These are phyloP conservation scores for Psidium guajava DNA, from an alignment of 345 rosid genomes.

Conservation along the genomic window DNA sequence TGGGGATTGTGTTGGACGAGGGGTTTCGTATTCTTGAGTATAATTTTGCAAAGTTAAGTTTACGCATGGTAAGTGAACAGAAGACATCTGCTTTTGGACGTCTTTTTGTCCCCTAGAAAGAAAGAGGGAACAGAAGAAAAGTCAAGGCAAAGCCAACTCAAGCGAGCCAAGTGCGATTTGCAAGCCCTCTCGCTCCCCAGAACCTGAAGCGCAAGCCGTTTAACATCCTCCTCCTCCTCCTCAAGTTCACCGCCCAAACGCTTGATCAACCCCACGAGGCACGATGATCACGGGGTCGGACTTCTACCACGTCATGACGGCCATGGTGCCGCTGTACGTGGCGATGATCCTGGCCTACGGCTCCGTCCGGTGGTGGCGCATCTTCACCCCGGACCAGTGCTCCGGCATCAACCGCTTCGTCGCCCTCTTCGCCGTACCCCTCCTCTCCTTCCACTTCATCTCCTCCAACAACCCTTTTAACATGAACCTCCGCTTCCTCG, in stretches of 20 bases:
- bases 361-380: conserved; percentile 97
- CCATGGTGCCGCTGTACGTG: conserved; percentile 87
- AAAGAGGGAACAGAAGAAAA: neutral
- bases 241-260: neutral
- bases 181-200: neutral
- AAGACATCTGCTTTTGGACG: neutral
- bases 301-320: conserved; percentile 85
- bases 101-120: neutral
- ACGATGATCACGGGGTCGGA: conserved; percentile 61
- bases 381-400: conserved; percentile 90
- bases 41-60: neutral
- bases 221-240: neutral
- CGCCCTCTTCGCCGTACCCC: conserved; percentile 90
- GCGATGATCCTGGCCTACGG: conserved; percentile 95
- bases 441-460: conserved; percentile 92
- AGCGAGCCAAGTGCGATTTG: neutral
- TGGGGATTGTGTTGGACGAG: neutral
- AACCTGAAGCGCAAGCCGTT: neutral
- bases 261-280: neutral
- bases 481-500: conserved; percentile 83
- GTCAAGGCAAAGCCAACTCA: neutral
- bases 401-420: conserved; percentile 97
- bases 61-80: neutral
- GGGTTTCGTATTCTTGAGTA: neutral
- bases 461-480: conserved; percentile 72